Percentiles rank a stretch among this genome's conserved stretches.
These are phyloP conservation scores for Tetragonia tetragonoides DNA, from an alignment of 148 eudicot species.

Conservation along the genomic window DNA sequence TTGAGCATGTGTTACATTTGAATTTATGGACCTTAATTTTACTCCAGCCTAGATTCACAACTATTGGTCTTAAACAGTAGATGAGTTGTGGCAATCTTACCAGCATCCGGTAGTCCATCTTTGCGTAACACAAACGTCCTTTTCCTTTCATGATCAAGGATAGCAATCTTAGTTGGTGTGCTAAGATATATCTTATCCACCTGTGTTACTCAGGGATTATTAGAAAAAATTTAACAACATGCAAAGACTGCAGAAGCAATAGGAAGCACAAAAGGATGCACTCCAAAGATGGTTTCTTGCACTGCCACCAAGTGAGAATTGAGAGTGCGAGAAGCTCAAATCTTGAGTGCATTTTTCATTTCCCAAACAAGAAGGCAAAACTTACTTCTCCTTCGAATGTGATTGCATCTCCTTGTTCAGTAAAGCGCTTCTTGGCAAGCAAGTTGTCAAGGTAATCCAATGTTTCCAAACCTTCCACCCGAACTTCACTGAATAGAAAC, in stretches of 20 bases:
- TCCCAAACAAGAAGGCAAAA: not conserved
- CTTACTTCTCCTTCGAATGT: constrained; percentile 90
- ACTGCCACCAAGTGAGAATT: no score
- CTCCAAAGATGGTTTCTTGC: no score
- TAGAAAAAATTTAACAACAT: constrained; percentile 2
- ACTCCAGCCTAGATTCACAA: not conserved
- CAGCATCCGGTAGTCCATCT: constrained; percentile 99
- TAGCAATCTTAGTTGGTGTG: constrained; percentile 87
- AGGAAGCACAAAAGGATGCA: not conserved
- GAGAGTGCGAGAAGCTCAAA: no score
- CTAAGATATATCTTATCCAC: constrained; percentile 87
- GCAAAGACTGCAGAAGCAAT: not conserved
- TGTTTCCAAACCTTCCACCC: constrained; percentile 92
- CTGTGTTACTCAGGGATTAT: constrained; percentile 31
- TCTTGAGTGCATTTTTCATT: no score
- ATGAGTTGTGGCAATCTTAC: constrained; percentile 32
- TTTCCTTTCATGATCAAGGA: constrained; percentile 90
- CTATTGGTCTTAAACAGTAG: not conserved
- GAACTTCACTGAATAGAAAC: constrained; percentile 67
- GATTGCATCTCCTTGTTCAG: constrained; percentile 97
- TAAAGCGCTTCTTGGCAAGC: constrained; percentile 67
- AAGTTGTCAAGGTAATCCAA: constrained; percentile 86
- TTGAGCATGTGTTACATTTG: no score
- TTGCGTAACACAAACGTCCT: constrained; percentile 83
- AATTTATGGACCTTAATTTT: no score